Evolutionary conservation across 768 basidiomycete genomes (phyloP).

Genomic region (Butyriboletus loyo): DNA sequence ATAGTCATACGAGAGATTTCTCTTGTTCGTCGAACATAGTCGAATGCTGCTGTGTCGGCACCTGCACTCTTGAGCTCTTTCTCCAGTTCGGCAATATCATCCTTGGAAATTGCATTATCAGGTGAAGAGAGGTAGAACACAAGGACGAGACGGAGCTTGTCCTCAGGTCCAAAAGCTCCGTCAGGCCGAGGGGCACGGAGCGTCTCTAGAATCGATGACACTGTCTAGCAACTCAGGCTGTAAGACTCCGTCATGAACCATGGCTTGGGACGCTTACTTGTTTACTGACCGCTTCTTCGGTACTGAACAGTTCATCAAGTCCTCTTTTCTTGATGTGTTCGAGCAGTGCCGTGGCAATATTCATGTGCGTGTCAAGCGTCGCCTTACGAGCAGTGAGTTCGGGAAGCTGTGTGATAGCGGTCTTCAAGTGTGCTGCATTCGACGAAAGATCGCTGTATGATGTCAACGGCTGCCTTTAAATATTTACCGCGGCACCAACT

Average conservation of each 20-base stretch:
- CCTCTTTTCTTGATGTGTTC: constrained; percentile 95
- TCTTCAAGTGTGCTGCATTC: constrained; percentile 93
- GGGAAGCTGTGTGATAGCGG: constrained; percentile 94
- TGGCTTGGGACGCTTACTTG: constrained; percentile 48
- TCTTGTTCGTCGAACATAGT: constrained; percentile 87
- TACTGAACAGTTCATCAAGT: constrained; percentile 95
- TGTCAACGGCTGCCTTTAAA: constrained; percentile 5
- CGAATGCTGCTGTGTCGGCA: constrained; percentile 78
- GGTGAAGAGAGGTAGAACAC: constrained; percentile 90
- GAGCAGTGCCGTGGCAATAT: constrained; percentile 92
- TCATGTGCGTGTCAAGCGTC: constrained; percentile 98
- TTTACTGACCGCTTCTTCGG: constrained; percentile 86
- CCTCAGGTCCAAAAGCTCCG: constrained; percentile 63
- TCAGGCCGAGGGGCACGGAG: constrained; percentile 72
- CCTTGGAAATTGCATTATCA: constrained; percentile 78
- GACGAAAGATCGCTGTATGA: constrained; percentile 71
- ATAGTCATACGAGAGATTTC: constrained; percentile 93
- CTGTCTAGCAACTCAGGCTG: constrained; percentile 46
- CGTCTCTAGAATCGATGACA: constrained; percentile 78
- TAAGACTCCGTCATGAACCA: not conserved
- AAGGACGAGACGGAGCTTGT: constrained; percentile 93
- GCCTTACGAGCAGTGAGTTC: constrained; percentile 96
- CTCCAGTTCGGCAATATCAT: constrained; percentile 86
- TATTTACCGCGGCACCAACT: constrained; percentile 27
- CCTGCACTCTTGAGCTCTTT: constrained; percentile 81